Evolutionary conservation across 768 basidiomycete genomes (phyloP).

Genomic region (Lactarius indigo): DNA sequence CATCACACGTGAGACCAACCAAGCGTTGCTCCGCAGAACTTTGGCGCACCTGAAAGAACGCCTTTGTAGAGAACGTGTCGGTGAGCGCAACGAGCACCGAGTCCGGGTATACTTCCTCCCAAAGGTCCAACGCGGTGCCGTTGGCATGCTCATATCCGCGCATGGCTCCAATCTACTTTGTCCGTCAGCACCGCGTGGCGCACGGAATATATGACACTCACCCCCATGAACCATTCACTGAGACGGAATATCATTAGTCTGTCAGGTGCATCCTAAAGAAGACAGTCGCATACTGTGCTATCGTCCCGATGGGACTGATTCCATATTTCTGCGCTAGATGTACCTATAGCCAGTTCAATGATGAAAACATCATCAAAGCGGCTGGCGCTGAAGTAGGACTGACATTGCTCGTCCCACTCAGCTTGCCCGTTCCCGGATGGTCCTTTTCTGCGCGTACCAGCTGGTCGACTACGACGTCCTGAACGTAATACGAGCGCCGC

Average conservation of each 20-base stretch:
- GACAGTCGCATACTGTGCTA: slow-evolving; percentile 66
- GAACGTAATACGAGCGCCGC: slow-evolving; percentile 66
- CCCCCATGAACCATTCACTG: slow-evolving; percentile 92
- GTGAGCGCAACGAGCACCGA: slow-evolving; percentile 74
- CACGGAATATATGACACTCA: slow-evolving; percentile 33
- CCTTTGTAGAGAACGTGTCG: slow-evolving; percentile 88
- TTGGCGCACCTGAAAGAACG: slow-evolving; percentile 71
- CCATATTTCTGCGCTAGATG: slow-evolving; percentile 79
- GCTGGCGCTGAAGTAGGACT: slow-evolving; percentile 22
- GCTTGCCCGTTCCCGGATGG: slow-evolving; percentile 44
- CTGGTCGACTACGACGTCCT: slow-evolving; percentile 71
- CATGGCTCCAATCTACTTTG: slow-evolving; percentile 68
- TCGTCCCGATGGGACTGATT: slow-evolving; percentile 69
- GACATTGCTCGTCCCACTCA: slow-evolving; percentile 92
- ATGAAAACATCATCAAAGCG: background rate
- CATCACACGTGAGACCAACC: background rate
- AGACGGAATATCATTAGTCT: slow-evolving; percentile 5
- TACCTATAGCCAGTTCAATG: slow-evolving; percentile 45
- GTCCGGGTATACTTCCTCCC: slow-evolving; percentile 73
- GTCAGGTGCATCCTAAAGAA: background rate
- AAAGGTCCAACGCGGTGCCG: slow-evolving; percentile 68
- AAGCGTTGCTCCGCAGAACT: background rate
- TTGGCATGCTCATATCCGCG: slow-evolving; percentile 81
- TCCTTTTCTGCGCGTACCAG: slow-evolving; percentile 64
- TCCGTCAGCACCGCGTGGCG: background rate